Conservation (phyloP, 352 stramenopile genomes). For the Globisporangium polare region DNA sequence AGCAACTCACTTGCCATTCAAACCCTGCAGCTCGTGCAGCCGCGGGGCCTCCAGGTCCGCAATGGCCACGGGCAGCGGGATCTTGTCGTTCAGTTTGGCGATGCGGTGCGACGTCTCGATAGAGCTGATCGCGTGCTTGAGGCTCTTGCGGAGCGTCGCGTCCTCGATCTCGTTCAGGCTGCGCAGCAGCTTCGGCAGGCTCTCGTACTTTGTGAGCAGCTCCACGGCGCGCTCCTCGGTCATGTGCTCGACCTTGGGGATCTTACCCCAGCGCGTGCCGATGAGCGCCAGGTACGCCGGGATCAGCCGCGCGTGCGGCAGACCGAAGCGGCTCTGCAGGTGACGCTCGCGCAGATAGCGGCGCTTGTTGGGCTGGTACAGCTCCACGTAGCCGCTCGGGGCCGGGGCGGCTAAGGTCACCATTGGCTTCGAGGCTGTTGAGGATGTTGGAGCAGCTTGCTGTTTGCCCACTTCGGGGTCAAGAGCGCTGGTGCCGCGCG, state of each 20-base stretch:
- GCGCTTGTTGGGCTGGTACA: constrained; percentile 75
- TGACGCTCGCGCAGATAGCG: constrained; percentile 63
- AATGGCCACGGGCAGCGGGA: constrained; percentile 50
- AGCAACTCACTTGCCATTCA: not conserved
- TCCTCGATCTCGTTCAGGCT: constrained; percentile 65
- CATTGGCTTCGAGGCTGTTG: not conserved
- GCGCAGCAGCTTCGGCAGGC: constrained; percentile 51
- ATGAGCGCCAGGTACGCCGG: constrained; percentile 66
- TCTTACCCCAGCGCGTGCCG: constrained; percentile 65
- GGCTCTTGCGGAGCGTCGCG: constrained; percentile 35
- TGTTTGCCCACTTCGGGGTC: not conserved
- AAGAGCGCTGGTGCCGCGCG: constrained; percentile 18
- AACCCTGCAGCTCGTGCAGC: constrained; percentile 17
- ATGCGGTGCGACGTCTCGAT: constrained; percentile 79
- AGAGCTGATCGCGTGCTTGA: constrained; percentile 70
- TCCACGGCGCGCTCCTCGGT: constrained; percentile 52
- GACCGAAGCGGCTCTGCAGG: constrained; percentile 52
- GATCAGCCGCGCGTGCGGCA: constrained; percentile 38
- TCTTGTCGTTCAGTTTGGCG: constrained; percentile 52
- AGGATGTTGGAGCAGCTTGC: not conserved
- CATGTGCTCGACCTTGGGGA: constrained; percentile 51
- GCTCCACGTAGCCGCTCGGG: constrained; percentile 29
- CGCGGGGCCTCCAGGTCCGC: constrained; percentile 37
- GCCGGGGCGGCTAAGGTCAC: not conserved
- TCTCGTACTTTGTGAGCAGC: constrained; percentile 59